A percentile compares a stretch with the other conserved stretches of the same genome.
phyloP scores from a whole-genome alignment of 2,329 filamentous ascomycete species.

The Aspergillus latus region DNA sequence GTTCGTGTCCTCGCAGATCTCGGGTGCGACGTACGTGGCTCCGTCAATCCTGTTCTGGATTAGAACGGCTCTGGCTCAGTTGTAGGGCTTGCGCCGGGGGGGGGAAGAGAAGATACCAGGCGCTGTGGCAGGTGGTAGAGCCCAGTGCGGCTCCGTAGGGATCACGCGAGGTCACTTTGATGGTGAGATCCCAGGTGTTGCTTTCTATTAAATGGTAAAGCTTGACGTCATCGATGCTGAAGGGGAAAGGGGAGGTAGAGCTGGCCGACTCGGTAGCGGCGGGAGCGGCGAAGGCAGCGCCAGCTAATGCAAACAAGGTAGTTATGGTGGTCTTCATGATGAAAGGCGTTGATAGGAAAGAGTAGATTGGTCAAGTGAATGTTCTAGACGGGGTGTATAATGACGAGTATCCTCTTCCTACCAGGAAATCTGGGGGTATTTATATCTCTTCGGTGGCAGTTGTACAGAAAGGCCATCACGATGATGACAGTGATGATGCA shows the following conservation, averaged over 20 bases:
- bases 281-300: neutral
- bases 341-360: neutral
- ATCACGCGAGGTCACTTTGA: neutral
- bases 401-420: neutral
- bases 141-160: neutral
- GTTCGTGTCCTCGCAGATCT: conserved; percentile 4
- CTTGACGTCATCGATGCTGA: conserved; percentile 9
- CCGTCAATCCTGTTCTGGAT: conserved; percentile 3
- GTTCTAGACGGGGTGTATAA: neutral
- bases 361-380: neutral
- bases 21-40: neutral
- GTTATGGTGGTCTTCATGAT: conserved; percentile 7
- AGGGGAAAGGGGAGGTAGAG: neutral
- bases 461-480: too few relatives aligned
- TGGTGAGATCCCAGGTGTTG: conserved; percentile 12
- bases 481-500: too few relatives aligned
- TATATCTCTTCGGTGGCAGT: neutral
- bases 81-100: neutral
- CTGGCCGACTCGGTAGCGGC: neutral
- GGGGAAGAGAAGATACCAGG: neutral
- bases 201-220: conserved; percentile 10
- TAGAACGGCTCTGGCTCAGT: neutral
- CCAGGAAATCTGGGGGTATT: neutral
- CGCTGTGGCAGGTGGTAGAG: conserved; percentile 3
- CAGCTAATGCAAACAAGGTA: neutral